Conservation (phyloP, 306 rosid species). For the Pyrus betulifolia region DNA sequence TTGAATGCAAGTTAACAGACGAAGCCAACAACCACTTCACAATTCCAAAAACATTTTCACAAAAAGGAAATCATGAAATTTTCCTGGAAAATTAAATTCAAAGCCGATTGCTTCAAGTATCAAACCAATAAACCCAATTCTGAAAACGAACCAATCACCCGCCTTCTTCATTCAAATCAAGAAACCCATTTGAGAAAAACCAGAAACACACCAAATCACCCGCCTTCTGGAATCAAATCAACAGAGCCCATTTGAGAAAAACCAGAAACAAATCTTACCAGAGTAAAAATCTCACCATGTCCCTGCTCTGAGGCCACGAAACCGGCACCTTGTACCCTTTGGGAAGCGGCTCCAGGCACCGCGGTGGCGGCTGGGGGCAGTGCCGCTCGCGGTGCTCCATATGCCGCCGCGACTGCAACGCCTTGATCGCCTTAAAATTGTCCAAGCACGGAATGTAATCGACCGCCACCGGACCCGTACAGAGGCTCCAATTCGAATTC, state of each 20-base stretch:
- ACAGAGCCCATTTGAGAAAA: neutral
- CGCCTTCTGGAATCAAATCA: neutral
- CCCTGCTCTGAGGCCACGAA: conserved; percentile 96
- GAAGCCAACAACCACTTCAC: neutral
- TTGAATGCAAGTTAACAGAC: neutral
- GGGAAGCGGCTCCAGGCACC: conserved; percentile 70
- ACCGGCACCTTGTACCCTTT: conserved; percentile 56
- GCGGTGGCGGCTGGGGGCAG: conserved; percentile 47
- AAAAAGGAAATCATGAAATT: neutral
- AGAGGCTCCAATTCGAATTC: conserved; percentile 48
- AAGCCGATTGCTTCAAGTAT: neutral
- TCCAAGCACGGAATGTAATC: conserved; percentile 91
- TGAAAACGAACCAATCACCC: conserved; percentile 12
- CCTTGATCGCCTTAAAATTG: conserved; percentile 59
- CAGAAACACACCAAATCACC: conserved; percentile 11
- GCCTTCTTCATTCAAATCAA: neutral
- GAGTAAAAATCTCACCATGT: conserved; percentile 92
- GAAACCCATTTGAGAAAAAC: neutral
- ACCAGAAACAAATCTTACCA: conserved; percentile 37
- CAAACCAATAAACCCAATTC: neutral
- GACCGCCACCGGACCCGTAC: conserved; percentile 33
- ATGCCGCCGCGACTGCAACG: conserved; percentile 59
- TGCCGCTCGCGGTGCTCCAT: conserved; percentile 97
- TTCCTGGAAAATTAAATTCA: neutral
- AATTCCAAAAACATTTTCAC: neutral